Evolutionary conservation across 441 rosid genomes (phyloP), one percentile per base, ranked within the genome.

Genomic region (Erysimum cheiri): DNA sequence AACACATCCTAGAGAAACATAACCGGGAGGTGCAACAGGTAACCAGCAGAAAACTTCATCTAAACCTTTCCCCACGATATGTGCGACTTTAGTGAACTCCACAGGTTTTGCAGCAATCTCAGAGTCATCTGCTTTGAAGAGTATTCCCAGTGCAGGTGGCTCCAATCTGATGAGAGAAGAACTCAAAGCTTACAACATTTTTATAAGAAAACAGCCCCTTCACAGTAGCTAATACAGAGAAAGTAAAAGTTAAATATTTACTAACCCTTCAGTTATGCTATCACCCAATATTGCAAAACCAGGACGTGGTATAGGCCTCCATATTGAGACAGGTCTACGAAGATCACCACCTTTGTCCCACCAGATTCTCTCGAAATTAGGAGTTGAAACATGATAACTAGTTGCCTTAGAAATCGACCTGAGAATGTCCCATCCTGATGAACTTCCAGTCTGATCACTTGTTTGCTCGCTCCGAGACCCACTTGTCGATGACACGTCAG

Each of bases 281-380:
- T 96, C 99, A 66, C 98, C 98, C 67, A 96, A 76, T 32, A 84
- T 77, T 50, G 95, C 90, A 80, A 78, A 90, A 78, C 98, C 97
- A 62, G 88, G 77, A 75, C 85, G 89, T 47, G 85, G 79, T 61
- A 90, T 56, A 72, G 99, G 99, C 78, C 99, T 83, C 99, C 99
- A 96, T 82, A 96, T 84, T 66, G 99, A 96, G 67, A 91, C 86
- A 10, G 99, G 92, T 64, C 93, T 78, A 60, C 96, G 89, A 46
- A 84, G 81, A 65, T 92, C 99, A 79, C 91, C 82, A 66, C 99
- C 99, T 78, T 87, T 91, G 84, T 93, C 98, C 97, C 96, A 91
- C 99, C 99, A 96, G 64, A 96, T 83, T 83, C 98, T 91, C 87
- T 93, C 98, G 71, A 96, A 96, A 77, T 91, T 88, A 67, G 96